A percentile compares a stretch with the other conserved stretches of the same genome.
These are phyloP conservation scores for Salvia hispanica DNA, from an alignment of 257 asterid species.

Conservation along the genomic window DNA sequence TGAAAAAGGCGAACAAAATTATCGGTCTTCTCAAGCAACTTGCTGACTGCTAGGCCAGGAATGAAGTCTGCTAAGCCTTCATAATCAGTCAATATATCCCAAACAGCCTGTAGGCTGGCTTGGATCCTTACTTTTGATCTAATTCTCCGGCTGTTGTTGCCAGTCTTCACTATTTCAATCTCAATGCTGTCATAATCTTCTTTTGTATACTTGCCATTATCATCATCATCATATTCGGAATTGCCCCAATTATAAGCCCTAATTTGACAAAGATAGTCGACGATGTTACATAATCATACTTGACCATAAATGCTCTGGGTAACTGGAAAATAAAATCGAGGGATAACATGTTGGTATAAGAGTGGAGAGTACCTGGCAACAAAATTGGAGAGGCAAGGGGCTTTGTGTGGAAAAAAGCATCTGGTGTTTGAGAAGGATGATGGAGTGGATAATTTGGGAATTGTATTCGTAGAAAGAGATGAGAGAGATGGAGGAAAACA, in stretches of 20 bases:
- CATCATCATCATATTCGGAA: constrained; percentile 31
- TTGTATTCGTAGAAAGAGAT: constrained; percentile 31
- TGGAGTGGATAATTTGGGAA: constrained; percentile 33
- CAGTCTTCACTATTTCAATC: constrained; percentile 56
- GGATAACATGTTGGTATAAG: background rate
- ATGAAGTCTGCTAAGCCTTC: constrained; percentile 81
- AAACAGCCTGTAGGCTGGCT: constrained; percentile 63
- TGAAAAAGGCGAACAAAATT: constrained; percentile 76
- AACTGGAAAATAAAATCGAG: constrained; percentile 3
- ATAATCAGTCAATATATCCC: constrained; percentile 77
- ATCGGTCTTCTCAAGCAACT: constrained; percentile 67
- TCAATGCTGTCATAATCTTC: constrained; percentile 44
- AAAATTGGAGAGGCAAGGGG: constrained; percentile 35
- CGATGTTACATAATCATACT: constrained; percentile 9
- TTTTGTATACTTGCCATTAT: constrained; percentile 18
- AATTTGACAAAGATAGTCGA: constrained; percentile 16
- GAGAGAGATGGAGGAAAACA: constrained; percentile 30
- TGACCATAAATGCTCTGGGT: background rate
- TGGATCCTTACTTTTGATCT: constrained; percentile 58
- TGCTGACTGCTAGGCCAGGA: constrained; percentile 81
- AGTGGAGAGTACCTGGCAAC: constrained; percentile 37
- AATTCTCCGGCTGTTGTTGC: constrained; percentile 61
- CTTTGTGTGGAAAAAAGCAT: constrained; percentile 33
- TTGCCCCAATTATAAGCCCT: constrained; percentile 39
- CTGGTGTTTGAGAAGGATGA: constrained; percentile 21